Base-by-base conservation (phyloP, 208 protist species). In the Wallacemonas sp. region DNA sequence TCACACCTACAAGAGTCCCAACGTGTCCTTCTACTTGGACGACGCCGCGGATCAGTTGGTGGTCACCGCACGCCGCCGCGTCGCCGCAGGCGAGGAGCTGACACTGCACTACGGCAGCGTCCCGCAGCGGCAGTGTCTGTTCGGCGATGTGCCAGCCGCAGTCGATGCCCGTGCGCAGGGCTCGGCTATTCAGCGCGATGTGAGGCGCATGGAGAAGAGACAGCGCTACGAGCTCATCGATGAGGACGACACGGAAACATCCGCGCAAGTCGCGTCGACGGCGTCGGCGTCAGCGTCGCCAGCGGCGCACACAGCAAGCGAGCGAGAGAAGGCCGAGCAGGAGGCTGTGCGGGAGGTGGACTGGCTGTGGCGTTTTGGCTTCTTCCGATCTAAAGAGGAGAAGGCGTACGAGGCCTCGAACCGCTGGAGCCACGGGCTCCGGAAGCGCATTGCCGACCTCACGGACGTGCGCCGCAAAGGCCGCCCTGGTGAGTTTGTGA, bases 361-460 rank as follows among this genome's bases (percentile, higher is more conserved):
- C 56, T 96, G 87, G 87, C 67, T 92, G 6, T 96, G 85, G 85
- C 82, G 84, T 17, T 96, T 84, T 61, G 91, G 91, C 27, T 96
- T 96, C 49, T 33, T 82, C 46, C 80, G 87, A 27, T 77, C 58
- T 21, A 54, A 74, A 6, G 76, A 81, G 14, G 91, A 96, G 63
- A 76, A 78, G 70, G 68, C 78, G 26, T 74, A 84, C 36, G 76
- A 89, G 39, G 84, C 86, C 19, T 87, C 79, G 38, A 47, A 76
- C 29, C 34, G 78, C 38, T 96, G 91, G 88, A 85, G 79, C 47
- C 65, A 68, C 39, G 64, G 75, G 3, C 69, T 96, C 65, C 70
- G 78, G 33, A 46, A 41, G 9, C 91, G 91, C 48, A 82, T 94
- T 39, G 83, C 88, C 1, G 80, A 90, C 32, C 76, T 96, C 14